These are phyloP conservation scores for Conticribra guillardii DNA, from an alignment of 108 stramenopile genomes.

Conservation along the genomic window DNA sequence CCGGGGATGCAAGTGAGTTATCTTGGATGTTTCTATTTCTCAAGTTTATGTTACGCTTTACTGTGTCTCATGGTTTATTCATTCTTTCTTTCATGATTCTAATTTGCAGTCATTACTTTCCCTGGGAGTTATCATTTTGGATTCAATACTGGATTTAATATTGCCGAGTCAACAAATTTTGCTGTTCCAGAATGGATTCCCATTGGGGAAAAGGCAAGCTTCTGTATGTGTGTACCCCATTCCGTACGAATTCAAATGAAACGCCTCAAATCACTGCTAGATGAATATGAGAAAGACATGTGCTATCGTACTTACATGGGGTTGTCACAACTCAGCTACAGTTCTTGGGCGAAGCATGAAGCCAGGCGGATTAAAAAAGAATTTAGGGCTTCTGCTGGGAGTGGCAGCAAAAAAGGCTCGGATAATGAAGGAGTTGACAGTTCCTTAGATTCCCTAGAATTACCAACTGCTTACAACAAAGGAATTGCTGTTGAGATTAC, in stretches of 20 bases:
- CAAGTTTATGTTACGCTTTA: too few relatives aligned
- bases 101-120: constrained; percentile 92
- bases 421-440: neutral
- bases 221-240: constrained; percentile 93
- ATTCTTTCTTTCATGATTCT: neutral
- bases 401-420: constrained; percentile 13
- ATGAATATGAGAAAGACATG: constrained; percentile 72
- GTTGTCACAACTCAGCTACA: constrained; percentile 37
- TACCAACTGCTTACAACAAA: constrained; percentile 29
- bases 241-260: constrained; percentile 92
- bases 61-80: neutral
- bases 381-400: constrained; percentile 1
- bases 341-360: constrained; percentile 53
- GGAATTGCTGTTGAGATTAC: constrained; percentile 52
- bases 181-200: constrained; percentile 95
- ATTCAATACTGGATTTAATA: constrained; percentile 98
- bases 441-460: neutral
- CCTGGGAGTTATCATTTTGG: constrained; percentile 97
- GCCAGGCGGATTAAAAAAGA: constrained; percentile 50
- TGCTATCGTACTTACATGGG: constrained; percentile 34
- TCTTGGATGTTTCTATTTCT: neutral
- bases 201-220: constrained; percentile 71
- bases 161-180: constrained; percentile 97
- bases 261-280: constrained; percentile 69
- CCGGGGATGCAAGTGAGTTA: constrained; percentile 88